Conservation (phyloP, 495 filamentous ascomycete genomes). For the Penicillium robsamsonii region DNA sequence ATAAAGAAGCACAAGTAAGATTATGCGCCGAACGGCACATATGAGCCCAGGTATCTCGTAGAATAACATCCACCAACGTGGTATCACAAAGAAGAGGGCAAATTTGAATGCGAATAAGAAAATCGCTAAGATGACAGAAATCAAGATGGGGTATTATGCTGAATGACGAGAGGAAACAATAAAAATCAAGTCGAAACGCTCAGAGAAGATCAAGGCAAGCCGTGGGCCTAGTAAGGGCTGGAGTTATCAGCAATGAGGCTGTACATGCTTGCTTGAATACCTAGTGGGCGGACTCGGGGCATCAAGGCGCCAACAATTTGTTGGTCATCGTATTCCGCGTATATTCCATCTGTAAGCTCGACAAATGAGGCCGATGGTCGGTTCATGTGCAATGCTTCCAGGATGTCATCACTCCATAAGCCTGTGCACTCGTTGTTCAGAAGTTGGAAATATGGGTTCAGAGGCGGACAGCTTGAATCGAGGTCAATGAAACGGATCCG, state of each 20-base stretch:
- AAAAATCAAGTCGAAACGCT: background rate
- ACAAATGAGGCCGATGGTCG: slow-evolving; percentile 56
- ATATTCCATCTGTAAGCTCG: slow-evolving; percentile 56
- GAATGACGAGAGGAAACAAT: background rate
- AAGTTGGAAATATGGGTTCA: slow-evolving; percentile 68
- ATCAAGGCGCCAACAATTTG: slow-evolving; percentile 32
- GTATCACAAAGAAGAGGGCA: background rate
- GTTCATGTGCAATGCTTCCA: slow-evolving; percentile 50
- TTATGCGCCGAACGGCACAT: background rate
- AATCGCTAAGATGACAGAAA: background rate
- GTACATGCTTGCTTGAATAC: slow-evolving; percentile 34
- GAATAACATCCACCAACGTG: background rate
- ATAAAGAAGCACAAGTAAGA: background rate
- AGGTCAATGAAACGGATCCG: slow-evolving; percentile 72
- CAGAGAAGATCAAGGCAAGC: background rate
- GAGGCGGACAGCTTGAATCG: slow-evolving; percentile 50
- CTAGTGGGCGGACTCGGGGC: slow-evolving; percentile 31
- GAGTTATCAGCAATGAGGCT: slow-evolving; percentile 37
- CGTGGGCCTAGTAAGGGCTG: slow-evolving; percentile 18
- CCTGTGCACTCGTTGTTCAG: slow-evolving; percentile 57
- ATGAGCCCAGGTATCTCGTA: background rate
- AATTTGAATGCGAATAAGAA: background rate
- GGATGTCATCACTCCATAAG: slow-evolving; percentile 66
- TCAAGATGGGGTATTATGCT: slow-evolving; percentile 11
- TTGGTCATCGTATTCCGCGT: slow-evolving; percentile 31